These are phyloP conservation scores for Botryobasidium botryosum DNA, from an alignment of 768 basidiomycete species.

Conservation along the genomic window DNA sequence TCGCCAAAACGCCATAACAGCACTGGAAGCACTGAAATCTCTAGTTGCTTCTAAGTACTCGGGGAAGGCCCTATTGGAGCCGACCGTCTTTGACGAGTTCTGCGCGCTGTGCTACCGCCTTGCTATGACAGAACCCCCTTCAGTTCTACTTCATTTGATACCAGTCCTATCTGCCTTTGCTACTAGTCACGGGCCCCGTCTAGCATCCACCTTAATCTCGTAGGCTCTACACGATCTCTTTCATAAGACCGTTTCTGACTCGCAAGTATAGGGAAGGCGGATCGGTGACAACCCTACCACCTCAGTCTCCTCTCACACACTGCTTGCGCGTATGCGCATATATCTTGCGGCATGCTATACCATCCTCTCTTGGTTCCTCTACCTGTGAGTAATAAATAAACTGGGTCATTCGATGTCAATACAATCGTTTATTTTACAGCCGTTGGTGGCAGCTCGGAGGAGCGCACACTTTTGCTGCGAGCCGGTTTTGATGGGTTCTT, in stretches of 20 bases:
- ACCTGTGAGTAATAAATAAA: not conserved
- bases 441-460: conserved; percentile 27
- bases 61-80: conserved; percentile 65
- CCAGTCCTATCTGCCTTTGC: conserved; percentile 50
- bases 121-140: conserved; percentile 69
- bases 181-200: conserved; percentile 18
- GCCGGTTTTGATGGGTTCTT: conserved; percentile 45
- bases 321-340: conserved; percentile 75
- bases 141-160: conserved; percentile 51
- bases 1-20: conserved; percentile 35
- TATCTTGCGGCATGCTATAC: conserved; percentile 53
- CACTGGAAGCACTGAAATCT: conserved; percentile 58
- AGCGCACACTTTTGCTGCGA: conserved; percentile 47
- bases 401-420: too few relatives aligned
- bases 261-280: not conserved
- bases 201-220: too few relatives aligned
- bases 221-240: too few relatives aligned
- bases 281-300: conserved; percentile 12
- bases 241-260: too few relatives aligned
- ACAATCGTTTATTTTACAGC: conserved; percentile 23
- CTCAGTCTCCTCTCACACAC: conserved; percentile 31
- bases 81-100: conserved; percentile 78
- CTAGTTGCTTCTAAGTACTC: conserved; percentile 69
- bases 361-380: conserved; percentile 20
- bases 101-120: conserved; percentile 76